Base-by-base conservation (phyloP, 2,329 filamentous ascomycete genomes). In the Colletotrichum filicis region DNA sequence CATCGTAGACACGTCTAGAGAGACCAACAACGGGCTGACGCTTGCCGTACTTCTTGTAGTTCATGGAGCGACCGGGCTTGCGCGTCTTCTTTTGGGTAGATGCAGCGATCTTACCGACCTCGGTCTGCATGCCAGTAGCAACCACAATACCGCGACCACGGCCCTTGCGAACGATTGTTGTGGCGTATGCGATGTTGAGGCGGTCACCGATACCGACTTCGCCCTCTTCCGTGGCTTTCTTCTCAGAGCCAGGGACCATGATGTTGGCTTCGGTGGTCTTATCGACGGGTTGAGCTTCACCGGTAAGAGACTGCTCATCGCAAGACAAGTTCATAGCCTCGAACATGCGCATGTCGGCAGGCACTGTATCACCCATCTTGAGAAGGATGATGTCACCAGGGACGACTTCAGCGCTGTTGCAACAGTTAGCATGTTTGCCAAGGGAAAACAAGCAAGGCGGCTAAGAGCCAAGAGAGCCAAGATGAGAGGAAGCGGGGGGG, bases 301-400 rank as follows among this genome's bases (percentile, higher is more conserved):
- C 93, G 7, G 93, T 95, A 57, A 95, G 87, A 62, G 93, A 90
- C 58, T 92, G 92, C 81, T 95, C 93, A 77, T 97, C 94, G 78
- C 93, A 94, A 74, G 91, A 91, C 58, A 95, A 87, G 80, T 97
- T 96, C 89, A 95, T 93, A 72, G 88, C 89, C 78, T 94, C 92
- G 76, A 93, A 88, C 24, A 92, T 82, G 67, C 92, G 90, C 53
- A 95, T 81, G 78, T 95, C 93, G 49, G 93, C 93, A 11, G 93
- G 93, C 53, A 95, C 89, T 4, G 92, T 93, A 80, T 94, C 93
- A 72, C 93, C 93, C 82, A 90, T 93, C 83, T 90, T 92, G 77
- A 92, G 85, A 49, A 89, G 83, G 73, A 92, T 86, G 69, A 95
- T 86, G 74, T 95, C 93, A 55, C 93, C 94, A n/a, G 91, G 91